phyloP scores from a whole-genome alignment of 495 filamentous ascomycete species.

The Lichenothelia convexa region DNA sequence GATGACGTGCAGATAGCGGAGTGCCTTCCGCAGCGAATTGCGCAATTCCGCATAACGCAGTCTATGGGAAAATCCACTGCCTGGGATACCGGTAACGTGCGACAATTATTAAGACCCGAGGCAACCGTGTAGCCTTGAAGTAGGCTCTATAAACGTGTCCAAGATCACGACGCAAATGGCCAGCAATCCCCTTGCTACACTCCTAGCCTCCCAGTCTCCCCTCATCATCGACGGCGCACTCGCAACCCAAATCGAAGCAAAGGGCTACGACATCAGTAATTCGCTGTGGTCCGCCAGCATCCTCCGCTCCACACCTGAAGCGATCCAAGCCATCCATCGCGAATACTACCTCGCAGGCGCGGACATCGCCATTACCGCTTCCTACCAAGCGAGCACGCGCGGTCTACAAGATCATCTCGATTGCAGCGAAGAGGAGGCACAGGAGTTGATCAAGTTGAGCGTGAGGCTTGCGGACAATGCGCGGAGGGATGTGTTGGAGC shows the following conservation, averaged over 20 bases:
- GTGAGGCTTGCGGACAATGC: constrained; percentile 15
- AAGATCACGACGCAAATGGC: too few species aligned
- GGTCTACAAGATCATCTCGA: constrained; percentile 13
- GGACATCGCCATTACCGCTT: constrained; percentile 18
- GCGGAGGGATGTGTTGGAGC: constrained; percentile 1
- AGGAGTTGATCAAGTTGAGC: constrained; percentile 13
- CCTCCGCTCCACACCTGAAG: constrained; percentile 9
- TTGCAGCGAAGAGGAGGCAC: constrained; percentile 6
- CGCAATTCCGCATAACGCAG: too few species aligned
- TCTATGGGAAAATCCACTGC: too few species aligned
- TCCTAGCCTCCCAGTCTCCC: neutral
- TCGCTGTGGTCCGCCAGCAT: constrained; percentile 17
- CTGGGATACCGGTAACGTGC: too few species aligned
- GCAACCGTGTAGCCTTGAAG: too few species aligned
- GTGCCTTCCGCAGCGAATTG: too few species aligned
- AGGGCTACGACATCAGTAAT: constrained; percentile 12
- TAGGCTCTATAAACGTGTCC: too few species aligned
- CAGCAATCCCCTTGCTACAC: too few species aligned
- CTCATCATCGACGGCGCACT: constrained; percentile 19
- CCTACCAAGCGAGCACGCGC: constrained; percentile 17
- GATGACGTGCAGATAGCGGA: too few species aligned
- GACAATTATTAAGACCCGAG: too few species aligned
- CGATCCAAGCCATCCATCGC: constrained; percentile 14
- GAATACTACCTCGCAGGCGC: constrained; percentile 18
- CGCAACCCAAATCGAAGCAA: constrained; percentile 18